phyloP scores from a whole-genome alignment of 192 early-diverging fungal genomes.

The Linnemannia elongata region DNA sequence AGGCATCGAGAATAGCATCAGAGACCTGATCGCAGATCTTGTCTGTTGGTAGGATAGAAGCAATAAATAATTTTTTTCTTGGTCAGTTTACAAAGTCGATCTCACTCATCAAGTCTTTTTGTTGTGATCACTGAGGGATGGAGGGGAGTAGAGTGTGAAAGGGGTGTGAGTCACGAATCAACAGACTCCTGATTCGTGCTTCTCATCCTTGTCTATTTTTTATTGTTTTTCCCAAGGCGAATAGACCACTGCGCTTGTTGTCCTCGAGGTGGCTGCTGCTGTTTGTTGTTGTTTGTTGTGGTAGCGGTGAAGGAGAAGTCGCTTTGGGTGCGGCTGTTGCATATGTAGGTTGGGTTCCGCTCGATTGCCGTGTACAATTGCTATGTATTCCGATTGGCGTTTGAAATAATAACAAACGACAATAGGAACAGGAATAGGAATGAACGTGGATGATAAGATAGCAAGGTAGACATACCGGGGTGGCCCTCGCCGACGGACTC shows the following conservation, averaged over 20 bases:
- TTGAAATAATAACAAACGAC: background rate
- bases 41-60: slow-evolving; percentile 65
- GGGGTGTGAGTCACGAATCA: background rate
- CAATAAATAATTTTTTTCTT: background rate
- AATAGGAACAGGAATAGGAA: slow-evolving; percentile 9
- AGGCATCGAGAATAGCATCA: slow-evolving; percentile 98
- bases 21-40: slow-evolving; percentile 99
- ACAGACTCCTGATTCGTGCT: background rate
- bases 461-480: slow-evolving; percentile 73
- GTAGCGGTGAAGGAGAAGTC: background rate
- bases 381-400: background rate
- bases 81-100: slow-evolving; percentile 3
- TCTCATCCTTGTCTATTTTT: background rate
- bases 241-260: background rate
- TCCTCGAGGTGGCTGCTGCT: background rate
- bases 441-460: too few relatives aligned
- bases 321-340: background rate
- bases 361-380: too few relatives aligned
- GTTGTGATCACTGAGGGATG: background rate
- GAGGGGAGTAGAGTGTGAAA: background rate
- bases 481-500: slow-evolving; percentile 99
- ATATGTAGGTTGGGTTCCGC: too few relatives aligned
- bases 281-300: background rate
- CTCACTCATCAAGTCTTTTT: background rate
- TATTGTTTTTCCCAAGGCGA: background rate